Percentiles rank a stretch among this genome's conserved stretches.
Evolutionary conservation across 805 yeast species (phyloP).

Genomic region (Wickerhamomyces subpelliculosus): DNA sequence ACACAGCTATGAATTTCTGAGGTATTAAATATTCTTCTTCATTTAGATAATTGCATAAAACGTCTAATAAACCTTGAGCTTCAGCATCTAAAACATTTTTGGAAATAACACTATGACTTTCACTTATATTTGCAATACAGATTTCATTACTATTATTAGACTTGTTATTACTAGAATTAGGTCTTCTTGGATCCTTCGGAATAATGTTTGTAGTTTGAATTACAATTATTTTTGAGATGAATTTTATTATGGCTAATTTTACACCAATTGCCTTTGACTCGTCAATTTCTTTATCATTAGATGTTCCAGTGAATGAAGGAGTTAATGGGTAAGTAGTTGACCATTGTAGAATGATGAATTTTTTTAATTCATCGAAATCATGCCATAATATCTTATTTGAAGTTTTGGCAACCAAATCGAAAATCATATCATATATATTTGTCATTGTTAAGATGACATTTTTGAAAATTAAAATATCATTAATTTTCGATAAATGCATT

Average conservation of each 20-base stretch:
- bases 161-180: constrained; percentile 4
- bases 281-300: constrained; percentile 13
- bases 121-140: constrained; percentile 12
- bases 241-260: constrained; percentile 65
- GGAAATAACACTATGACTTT: constrained; percentile 61
- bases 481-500: constrained; percentile 7
- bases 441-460: constrained; percentile 34
- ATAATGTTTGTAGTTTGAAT: constrained; percentile 38
- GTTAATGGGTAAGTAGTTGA: constrained; percentile 47
- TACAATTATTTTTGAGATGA: constrained; percentile 53
- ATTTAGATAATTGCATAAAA: constrained; percentile 47
- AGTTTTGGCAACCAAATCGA: constrained; percentile 37
- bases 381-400: constrained; percentile 44
- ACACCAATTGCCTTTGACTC: constrained; percentile 46
- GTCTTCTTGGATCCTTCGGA: constrained; percentile 19
- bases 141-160: constrained; percentile 15
- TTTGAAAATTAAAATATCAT: constrained; percentile 28
- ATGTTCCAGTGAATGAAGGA: too few relatives aligned
- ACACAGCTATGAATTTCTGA: constrained; percentile 57
- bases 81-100: constrained; percentile 56
- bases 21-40: constrained; percentile 50
- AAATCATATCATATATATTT: constrained; percentile 37
- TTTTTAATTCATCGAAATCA: constrained; percentile 47
- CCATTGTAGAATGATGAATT: constrained; percentile 54
- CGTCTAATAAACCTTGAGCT: constrained; percentile 61